These are phyloP conservation scores for Cladosporium sp. DNA, from an alignment of 2,329 filamentous ascomycete genomes.

Conservation along the genomic window DNA sequence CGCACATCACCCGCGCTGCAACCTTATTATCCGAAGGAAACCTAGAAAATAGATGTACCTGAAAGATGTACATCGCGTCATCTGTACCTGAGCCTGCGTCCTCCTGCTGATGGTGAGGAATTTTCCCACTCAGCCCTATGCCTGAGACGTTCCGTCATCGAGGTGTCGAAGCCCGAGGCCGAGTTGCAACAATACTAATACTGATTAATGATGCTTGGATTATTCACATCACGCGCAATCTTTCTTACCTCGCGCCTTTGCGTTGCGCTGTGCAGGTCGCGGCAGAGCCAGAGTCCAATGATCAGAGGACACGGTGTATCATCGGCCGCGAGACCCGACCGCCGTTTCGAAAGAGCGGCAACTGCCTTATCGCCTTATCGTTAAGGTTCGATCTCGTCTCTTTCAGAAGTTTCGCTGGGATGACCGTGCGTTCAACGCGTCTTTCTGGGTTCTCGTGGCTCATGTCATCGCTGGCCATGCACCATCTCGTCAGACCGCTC, in stretches of 20 bases:
- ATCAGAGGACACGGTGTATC: neutral
- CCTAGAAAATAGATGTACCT: neutral
- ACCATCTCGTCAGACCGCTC: slow-evolving; percentile 18
- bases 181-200: neutral
- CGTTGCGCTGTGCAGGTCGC: neutral
- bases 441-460: slow-evolving; percentile 13
- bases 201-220: neutral
- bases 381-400: slow-evolving; percentile 8
- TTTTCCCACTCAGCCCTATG: neutral
- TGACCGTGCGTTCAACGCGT: slow-evolving; percentile 17
- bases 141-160: neutral
- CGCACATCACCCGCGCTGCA: neutral
- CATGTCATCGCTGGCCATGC: slow-evolving; percentile 15
- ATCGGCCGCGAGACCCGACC: neutral
- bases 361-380: neutral
- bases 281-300: neutral
- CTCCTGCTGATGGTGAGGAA: neutral
- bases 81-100: neutral
- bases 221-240: neutral
- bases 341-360: neutral
- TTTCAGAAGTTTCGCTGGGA: slow-evolving; percentile 12
- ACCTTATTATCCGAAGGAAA: neutral
- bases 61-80: slow-evolving; percentile 1
- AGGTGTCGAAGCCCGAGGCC: neutral
- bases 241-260: neutral